These are phyloP conservation scores for Mycena vitilis DNA, from an alignment of 768 basidiomycete genomes.

Conservation along the genomic window DNA sequence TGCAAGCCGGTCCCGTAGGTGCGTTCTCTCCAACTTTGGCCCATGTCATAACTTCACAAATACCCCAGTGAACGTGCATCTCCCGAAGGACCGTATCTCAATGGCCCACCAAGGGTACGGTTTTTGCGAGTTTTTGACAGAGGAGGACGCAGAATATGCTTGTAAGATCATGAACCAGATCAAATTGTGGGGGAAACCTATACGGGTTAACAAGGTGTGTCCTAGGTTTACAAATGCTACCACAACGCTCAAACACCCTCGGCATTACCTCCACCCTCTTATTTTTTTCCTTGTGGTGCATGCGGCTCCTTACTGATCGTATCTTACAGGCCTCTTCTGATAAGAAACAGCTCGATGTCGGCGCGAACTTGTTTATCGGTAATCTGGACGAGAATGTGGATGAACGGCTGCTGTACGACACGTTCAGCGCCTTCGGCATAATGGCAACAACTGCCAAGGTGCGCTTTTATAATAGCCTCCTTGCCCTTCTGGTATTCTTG, in stretches of 20 bases:
- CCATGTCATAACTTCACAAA: slow-evolving; percentile 9
- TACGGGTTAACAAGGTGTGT: slow-evolving; percentile 96
- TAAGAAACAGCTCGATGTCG: slow-evolving; percentile 97
- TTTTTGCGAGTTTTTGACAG: slow-evolving; percentile 98
- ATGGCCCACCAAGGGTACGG: slow-evolving; percentile 99
- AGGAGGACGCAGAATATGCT: slow-evolving; percentile 99
- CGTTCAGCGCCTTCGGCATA: slow-evolving; percentile 94
- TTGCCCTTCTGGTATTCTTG: slow-evolving; percentile 19
- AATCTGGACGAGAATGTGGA: slow-evolving; percentile 96
- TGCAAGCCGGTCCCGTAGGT: slow-evolving; percentile 99
- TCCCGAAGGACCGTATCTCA: slow-evolving; percentile 98
- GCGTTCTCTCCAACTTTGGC: slow-evolving; percentile 47
- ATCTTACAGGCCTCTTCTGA: slow-evolving; percentile 89
- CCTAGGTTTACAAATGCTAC: slow-evolving; percentile 33
- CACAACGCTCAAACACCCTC: slow-evolving; percentile 30
- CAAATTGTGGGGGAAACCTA: slow-evolving; percentile 98
- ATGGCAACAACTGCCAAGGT: slow-evolving; percentile 94
- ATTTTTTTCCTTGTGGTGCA: slow-evolving; percentile 4
- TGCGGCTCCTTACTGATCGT: slow-evolving; percentile 30
- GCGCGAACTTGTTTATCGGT: slow-evolving; percentile 97
- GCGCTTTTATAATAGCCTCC: slow-evolving; percentile 37
- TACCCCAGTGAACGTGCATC: slow-evolving; percentile 89
- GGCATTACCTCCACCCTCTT: slow-evolving; percentile 17
- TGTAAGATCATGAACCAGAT: slow-evolving; percentile 99
- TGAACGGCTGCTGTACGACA: slow-evolving; percentile 92